Evolutionary conservation across 257 asterid genomes (phyloP), one percentile per base, ranked within the genome.

Genomic region (Scutellaria galericulata): DNA sequence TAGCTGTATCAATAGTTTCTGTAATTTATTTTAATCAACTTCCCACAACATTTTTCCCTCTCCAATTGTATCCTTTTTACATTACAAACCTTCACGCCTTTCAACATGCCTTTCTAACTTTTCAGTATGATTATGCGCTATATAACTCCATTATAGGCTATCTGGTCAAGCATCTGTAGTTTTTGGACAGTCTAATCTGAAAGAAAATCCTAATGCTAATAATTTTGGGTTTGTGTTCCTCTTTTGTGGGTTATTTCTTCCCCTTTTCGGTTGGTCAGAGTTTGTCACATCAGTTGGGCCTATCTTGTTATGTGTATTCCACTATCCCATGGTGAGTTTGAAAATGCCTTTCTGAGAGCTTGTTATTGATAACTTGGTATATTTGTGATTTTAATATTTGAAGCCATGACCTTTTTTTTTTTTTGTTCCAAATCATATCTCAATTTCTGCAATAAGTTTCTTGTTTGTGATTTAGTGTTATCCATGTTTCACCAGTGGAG

Each of bases 401-500:
- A 15, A 67, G 39, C 41, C 68, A 5, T 31, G 40, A 27, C 31
- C 45, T 68, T 2, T 63, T 40, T 51, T 50, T 35, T 27, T 9
- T 51, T 50, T 35, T 27, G 10, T 37, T 44, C 42, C 72, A 24
- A 7, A 3, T 35, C 13, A 74, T 56, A 15, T 62, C 24, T 53
- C 6, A 58, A 44, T 46, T 52, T 66, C 66, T 73, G 40, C 59
- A 15, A 5, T 40, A 12, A n/a, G 7, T 44, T 56, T 75, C 69
- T 59, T 13, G 50, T 51, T 66, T 60, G 70, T 77, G 64, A 75
- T 75, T 54, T 53, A 14, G 22, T 45, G 58, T 39, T 27, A 13
- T 72, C 14, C 47, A 67, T 84, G 31, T 68, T 69, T 60, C 62
- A 57, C 68, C 52, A 7, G 48, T 68, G 71, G 94, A 85, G 69